Evolutionary conservation across 768 basidiomycete genomes (phyloP).

Genomic region (Rhodotorula babjevae): DNA sequence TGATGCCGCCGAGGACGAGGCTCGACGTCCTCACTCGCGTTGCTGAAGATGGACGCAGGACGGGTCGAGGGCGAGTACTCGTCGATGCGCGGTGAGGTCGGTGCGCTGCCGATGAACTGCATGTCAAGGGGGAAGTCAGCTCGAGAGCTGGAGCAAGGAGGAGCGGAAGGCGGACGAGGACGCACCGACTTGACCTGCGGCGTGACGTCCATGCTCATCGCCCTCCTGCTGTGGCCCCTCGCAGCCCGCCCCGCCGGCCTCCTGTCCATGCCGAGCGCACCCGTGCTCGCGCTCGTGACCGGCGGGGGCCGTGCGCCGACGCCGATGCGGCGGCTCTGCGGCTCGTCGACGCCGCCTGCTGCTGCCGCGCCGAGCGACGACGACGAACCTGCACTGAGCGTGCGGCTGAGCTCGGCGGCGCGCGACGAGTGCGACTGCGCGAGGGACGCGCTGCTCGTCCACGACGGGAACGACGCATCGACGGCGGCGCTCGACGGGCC

Average conservation of each 20-base stretch:
- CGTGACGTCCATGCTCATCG: slow-evolving; percentile 35
- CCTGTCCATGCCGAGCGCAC: neutral
- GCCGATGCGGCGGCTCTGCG: neutral
- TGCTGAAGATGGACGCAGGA: slow-evolving; percentile 23
- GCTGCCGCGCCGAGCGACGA: neutral
- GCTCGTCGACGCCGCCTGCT: neutral
- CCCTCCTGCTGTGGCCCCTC: slow-evolving; percentile 14
- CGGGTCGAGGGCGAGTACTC: slow-evolving; percentile 16
- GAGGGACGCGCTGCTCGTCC: neutral
- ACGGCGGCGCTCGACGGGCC: neutral
- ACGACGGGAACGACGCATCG: neutral
- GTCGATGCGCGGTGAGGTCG: slow-evolving; percentile 12
- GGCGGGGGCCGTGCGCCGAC: slow-evolving; percentile 3
- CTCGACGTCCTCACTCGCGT: slow-evolving; percentile 18
- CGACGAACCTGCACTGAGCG: neutral
- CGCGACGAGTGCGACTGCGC: neutral
- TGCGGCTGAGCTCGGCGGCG: slow-evolving; percentile 12
- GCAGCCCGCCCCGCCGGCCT: slow-evolving; percentile 4
- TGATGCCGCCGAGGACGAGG: slow-evolving; percentile 18
- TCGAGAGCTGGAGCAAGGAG: neutral
- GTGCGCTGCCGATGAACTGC: neutral
- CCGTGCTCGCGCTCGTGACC: slow-evolving; percentile 11
- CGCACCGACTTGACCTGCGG: slow-evolving; percentile 2
- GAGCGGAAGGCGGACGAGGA: neutral
- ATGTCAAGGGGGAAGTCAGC: neutral